A percentile compares a stretch with the other conserved stretches of the same genome.
Evolutionary conservation across 129 eudicot genomes (phyloP).

Genomic region (Chrysanthemum seticuspe): DNA sequence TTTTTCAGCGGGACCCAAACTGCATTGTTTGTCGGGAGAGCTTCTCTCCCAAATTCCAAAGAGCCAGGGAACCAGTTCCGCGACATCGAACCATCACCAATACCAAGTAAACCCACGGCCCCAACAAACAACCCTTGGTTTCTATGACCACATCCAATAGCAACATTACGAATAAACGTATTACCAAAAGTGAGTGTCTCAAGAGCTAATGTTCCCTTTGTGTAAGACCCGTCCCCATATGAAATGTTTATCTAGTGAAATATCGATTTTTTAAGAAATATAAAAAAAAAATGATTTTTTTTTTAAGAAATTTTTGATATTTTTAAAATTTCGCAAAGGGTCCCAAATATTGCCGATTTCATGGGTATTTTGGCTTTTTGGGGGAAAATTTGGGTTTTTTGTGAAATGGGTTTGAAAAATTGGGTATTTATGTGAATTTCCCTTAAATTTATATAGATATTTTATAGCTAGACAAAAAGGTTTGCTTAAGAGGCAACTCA

Average conservation of each 20-base stretch:
- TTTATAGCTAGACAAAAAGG: background rate
- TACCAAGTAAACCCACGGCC: conserved; percentile 81
- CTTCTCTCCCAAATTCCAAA: conserved; percentile 70
- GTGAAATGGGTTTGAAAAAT: too few species aligned
- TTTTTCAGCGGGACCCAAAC: conserved; percentile 75
- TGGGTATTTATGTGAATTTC: too few species aligned
- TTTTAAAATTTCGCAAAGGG: too few species aligned
- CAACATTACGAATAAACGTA: conserved; percentile 56
- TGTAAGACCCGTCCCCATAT: conserved; percentile 84
- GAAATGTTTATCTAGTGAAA: conserved; percentile 10
- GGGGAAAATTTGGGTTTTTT: too few species aligned
- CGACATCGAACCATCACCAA: conserved; percentile 87
- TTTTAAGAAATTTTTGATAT: too few species aligned
- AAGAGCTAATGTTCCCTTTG: conserved; percentile 72
- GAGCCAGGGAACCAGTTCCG: conserved; percentile 64
- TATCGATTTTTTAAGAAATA: too few species aligned
- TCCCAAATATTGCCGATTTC: too few species aligned
- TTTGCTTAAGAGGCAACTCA: background rate
- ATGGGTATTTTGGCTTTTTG: too few species aligned
- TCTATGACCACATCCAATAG: conserved; percentile 84
- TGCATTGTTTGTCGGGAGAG: conserved; percentile 61
- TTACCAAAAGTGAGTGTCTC: conserved; percentile 67
- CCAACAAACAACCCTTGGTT: conserved; percentile 85
- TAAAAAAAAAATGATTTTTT: too few species aligned
- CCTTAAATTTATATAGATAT: background rate